phyloP scores from a whole-genome alignment of 495 filamentous ascomycete species.

The Neurospora cerealis region DNA sequence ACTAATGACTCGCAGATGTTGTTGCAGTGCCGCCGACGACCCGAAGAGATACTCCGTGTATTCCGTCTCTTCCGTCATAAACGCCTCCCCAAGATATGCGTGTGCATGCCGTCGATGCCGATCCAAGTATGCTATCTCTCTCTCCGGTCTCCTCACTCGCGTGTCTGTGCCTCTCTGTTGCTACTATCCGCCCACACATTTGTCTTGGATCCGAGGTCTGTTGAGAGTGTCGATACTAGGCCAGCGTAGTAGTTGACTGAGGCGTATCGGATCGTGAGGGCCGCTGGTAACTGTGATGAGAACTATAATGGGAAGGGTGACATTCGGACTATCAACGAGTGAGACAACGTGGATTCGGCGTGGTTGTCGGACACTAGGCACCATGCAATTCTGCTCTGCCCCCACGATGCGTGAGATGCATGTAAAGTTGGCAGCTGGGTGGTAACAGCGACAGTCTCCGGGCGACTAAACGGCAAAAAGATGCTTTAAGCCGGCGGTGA shows the following conservation, averaged over 20 bases:
- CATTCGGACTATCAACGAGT: neutral
- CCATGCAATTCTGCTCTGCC: neutral
- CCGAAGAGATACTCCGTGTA: neutral
- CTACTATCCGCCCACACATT: neutral
- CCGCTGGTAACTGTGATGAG: neutral
- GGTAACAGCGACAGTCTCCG: neutral
- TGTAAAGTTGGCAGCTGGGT: neutral
- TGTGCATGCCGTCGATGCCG: neutral
- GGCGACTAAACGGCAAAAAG: neutral
- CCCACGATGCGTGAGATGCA: neutral
- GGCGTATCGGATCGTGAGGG: neutral
- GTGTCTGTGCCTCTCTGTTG: neutral
- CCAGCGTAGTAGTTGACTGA: neutral
- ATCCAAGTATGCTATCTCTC: neutral
- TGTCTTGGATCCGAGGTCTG: neutral
- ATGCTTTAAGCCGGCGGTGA: neutral
- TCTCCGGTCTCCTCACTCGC: neutral
- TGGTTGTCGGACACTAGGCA: neutral
- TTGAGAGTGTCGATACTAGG: neutral
- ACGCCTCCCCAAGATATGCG: neutral
- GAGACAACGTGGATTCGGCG: neutral
- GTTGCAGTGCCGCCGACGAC: neutral
- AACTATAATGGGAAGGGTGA: neutral
- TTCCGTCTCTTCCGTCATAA: neutral
- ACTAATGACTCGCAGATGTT: neutral